Evolutionary conservation across 352 stramenopile species (phyloP), one percentile per base, ranked within the genome.

Genomic region (Phytopythium vexans): DNA sequence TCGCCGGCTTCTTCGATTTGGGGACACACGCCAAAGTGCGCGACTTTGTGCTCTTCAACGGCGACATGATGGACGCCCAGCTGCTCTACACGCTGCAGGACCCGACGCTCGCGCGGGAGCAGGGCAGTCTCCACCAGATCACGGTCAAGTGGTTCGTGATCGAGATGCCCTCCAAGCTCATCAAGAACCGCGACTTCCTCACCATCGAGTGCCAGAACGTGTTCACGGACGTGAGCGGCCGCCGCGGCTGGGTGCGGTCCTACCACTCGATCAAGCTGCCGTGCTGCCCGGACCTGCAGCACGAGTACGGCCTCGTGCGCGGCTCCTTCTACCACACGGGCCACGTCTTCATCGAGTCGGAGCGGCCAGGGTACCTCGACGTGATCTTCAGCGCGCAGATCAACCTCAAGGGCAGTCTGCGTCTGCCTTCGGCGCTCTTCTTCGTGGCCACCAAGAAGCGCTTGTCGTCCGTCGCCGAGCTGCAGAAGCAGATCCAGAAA

Each of bases 201-300:
- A 83, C 74, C 8, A 69, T 92, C 37, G 82, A 92, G 60, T 92
- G 79, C 55, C 82, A 92, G 54, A 82, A 85, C 63, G 72, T 73
- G 8, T 89, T 89, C 52, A 56, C 69, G 14, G 78, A 89, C 52
- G 67, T 71, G 6, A 86, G 70, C 41, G 77, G 77, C 14, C 72
- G 72, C 31, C 67, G 75, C 5, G 81, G 81, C 11, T 92, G 78
- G 78, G 81, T 87, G 31, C 81, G 78, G 0, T 87, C 76, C 3
- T 84, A 78, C 52, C 77, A 88, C 54, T 88, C 74, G 27, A 78
- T 92, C 56, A 86, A 83, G 39, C 53, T 92, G 41, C 64, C 72
- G 37, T 82, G 71, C 42, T 88, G 76, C 37, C 78, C 78, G 1
- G 76, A 89, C 45, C 48, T 89, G 11, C 54, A 76, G 54, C 55